Evolutionary conservation across 73 alveolate genomes (phyloP), one percentile per base, ranked within the genome.

Genomic region (Symbiodinium natans): DNA sequence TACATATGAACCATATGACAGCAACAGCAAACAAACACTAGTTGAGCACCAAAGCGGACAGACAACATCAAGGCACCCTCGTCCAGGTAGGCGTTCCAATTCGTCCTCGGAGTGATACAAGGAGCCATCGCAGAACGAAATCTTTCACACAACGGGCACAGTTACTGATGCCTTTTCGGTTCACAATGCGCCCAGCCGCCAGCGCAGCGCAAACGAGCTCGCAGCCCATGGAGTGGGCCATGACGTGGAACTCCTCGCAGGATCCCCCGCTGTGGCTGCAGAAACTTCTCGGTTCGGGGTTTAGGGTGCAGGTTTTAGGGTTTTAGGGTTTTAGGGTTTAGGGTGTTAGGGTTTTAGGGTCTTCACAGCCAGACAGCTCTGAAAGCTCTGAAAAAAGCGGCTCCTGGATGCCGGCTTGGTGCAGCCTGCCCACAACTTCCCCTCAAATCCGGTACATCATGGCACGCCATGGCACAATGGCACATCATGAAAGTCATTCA

Each of bases 141-240:
- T n/a, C n/a, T n/a, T n/a, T n/a, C n/a, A n/a, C n/a, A n/a, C n/a
- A n/a, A n/a, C n/a, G n/a, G n/a, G n/a, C n/a, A n/a, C n/a, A n/a
- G n/a, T n/a, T n/a, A n/a, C n/a, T n/a, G n/a, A n/a, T n/a, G n/a
- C n/a, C n/a, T n/a, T n/a, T n/a, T n/a, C n/a, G n/a, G n/a, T n/a
- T n/a, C n/a, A n/a, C n/a, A 52, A 29, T 23, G 42, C 31, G 52
- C 84, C 94, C 39, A 56, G 27, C 11, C 40, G 33, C 86, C 95
- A 63, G 46, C 36, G 95, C 68, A 36, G 86, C 68, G 15, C 46
- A 27, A 3, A 88, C 95, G 74, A 88, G 73, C 15, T 88, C 95
- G 46, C 95, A 88, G 71, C 95, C 95, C 95, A 88, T 88, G 38
- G 95, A 88, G 34, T 88, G 95, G 34, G 95, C 95, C 86, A 88